Percentiles rank a stretch among this genome's conserved stretches.
These are phyloP conservation scores for Psilocybe cyanescens DNA, from an alignment of 768 basidiomycete genomes.

Conservation along the genomic window DNA sequence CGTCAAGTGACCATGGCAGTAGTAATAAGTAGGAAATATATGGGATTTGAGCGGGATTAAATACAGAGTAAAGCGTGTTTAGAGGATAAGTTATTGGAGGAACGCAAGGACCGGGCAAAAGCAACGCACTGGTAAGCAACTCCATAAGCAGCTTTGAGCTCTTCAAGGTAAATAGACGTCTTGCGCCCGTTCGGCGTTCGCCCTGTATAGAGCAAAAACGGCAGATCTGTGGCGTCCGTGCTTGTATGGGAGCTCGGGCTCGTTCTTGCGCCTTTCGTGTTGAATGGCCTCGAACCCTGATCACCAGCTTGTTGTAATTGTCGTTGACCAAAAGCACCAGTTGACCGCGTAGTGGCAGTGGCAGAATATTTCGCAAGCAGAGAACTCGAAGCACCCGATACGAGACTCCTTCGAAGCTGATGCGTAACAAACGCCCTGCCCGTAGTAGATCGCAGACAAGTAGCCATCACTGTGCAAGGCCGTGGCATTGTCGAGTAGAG, in stretches of 20 bases:
- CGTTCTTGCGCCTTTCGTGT: no score
- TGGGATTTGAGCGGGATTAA: neutral
- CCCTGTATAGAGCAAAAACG: constrained; percentile 44
- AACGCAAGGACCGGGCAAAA: neutral
- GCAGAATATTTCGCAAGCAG: neutral
- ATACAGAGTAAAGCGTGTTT: neutral
- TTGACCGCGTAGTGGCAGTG: no score
- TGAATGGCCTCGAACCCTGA: no score
- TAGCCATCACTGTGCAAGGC: neutral
- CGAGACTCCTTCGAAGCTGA: neutral
- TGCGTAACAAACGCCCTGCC: neutral
- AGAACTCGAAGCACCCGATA: neutral
- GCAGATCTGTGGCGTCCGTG: neutral
- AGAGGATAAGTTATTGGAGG: neutral
- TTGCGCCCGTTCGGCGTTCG: constrained; percentile 61
- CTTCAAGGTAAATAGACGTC: constrained; percentile 61
- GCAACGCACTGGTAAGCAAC: constrained; percentile 37
- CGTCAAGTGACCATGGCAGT: neutral
- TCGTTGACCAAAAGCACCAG: no score
- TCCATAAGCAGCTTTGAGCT: constrained; percentile 48
- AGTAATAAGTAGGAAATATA: neutral
- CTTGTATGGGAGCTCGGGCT: neutral
- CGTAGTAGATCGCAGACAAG: neutral
- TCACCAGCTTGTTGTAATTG: no score
- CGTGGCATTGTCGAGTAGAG: neutral